phyloP scores from a whole-genome alignment of 345 rosid species.

The Acer saccharum region DNA sequence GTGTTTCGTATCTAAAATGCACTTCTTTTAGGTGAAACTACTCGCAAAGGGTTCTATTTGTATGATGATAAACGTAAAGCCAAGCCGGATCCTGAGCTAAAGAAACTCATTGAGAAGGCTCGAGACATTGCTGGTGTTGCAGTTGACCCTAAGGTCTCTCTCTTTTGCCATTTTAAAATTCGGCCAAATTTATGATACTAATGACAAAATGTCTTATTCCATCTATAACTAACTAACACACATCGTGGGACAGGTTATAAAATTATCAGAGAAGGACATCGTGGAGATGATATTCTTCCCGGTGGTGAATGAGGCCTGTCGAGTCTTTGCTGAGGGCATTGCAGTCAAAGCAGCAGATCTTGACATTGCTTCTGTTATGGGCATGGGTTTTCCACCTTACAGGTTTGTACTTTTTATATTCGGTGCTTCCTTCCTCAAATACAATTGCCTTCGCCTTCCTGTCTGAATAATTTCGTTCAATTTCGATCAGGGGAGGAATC shows the following conservation, averaged over 20 bases:
- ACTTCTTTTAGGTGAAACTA: slow-evolving; percentile 68
- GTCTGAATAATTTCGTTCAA: slow-evolving; percentile 16
- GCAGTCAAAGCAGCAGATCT: slow-evolving; percentile 93
- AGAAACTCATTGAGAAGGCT: slow-evolving; percentile 78
- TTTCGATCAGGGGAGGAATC: slow-evolving; percentile 77
- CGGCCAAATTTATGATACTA: not conserved
- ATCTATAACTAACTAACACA: not conserved
- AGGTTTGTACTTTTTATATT: slow-evolving; percentile 44
- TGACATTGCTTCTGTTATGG: slow-evolving; percentile 84
- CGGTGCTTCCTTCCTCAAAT: not conserved
- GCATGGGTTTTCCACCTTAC: slow-evolving; percentile 97
- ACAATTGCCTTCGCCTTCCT: not conserved
- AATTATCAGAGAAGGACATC: slow-evolving; percentile 76
- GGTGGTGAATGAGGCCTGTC: slow-evolving; percentile 94
- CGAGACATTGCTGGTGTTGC: slow-evolving; percentile 72
- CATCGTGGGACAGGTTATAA: slow-evolving; percentile 49
- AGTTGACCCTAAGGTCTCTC: slow-evolving; percentile 70
- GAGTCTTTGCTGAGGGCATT: slow-evolving; percentile 89
- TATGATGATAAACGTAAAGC: slow-evolving; percentile 84
- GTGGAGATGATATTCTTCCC: slow-evolving; percentile 95
- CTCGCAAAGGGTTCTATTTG: slow-evolving; percentile 81
- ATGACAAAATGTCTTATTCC: not conserved
- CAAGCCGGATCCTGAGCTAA: slow-evolving; percentile 81
- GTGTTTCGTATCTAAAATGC: slow-evolving; percentile 12
- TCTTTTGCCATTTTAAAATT: slow-evolving; percentile 12